phyloP scores from a whole-genome alignment of 2,329 filamentous ascomycete genomes.

The Cordyceps javanica region DNA sequence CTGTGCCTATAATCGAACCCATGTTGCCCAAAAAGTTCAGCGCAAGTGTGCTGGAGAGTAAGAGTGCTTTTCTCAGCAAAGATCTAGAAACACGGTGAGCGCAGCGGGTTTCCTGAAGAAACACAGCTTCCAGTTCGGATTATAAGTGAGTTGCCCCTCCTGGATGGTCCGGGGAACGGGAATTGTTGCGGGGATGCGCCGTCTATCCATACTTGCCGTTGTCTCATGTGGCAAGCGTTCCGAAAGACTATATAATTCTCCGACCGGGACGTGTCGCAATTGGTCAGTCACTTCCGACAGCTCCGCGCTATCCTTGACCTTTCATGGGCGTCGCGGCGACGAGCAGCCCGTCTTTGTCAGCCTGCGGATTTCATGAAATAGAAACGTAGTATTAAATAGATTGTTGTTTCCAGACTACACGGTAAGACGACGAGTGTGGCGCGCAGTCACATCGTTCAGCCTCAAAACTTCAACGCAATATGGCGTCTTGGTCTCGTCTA shows the following conservation, averaged over 20 bases:
- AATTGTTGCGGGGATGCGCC: background rate
- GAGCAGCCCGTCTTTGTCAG: background rate
- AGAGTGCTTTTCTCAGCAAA: background rate
- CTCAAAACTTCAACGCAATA: conserved; percentile 13
- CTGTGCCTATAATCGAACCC: conserved; percentile 7
- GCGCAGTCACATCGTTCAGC: background rate
- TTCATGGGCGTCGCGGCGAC: background rate
- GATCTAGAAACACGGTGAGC: too few species aligned
- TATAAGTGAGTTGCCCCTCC: background rate
- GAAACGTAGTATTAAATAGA: background rate
- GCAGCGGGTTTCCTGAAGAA: background rate
- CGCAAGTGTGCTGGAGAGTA: background rate
- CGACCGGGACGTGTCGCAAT: background rate
- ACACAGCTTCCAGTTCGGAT: background rate
- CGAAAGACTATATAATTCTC: background rate
- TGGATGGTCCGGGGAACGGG: background rate
- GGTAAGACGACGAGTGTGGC: background rate
- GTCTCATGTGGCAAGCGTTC: background rate
- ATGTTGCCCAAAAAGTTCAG: background rate
- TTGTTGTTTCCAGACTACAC: background rate
- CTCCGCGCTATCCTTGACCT: background rate
- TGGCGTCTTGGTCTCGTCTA: conserved; percentile 26
- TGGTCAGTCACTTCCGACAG: background rate
- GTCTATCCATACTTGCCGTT: background rate
- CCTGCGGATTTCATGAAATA: background rate